Evolutionary conservation across 1,284 basidiomycete species (phyloP), one percentile per base, ranked within the genome.

Genomic region (Moniliella sp.): DNA sequence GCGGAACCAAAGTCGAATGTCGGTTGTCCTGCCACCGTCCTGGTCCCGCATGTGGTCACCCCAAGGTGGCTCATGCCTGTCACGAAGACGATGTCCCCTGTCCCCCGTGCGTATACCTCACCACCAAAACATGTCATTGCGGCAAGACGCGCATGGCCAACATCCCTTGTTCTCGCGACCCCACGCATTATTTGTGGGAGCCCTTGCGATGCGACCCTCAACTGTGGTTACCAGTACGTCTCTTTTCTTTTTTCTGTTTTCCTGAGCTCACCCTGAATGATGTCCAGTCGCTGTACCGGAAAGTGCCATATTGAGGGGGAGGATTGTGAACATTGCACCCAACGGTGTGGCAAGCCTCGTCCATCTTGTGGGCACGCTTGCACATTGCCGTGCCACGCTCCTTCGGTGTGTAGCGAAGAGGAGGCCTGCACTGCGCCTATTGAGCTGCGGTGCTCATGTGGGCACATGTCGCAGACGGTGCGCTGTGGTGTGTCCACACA

Each of bases 51-150:
- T 59, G 55, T 29, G 54, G 54, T 11, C 56, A 59, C 32, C 50
- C 54, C 17, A 49, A 51, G 34, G 33, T 48, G 25, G 45, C 47
- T n/a, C 54, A 56, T 37, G 42, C 47, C 28, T 59, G 56, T 34
- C 56, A 59, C 31, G 43, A 51, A 15, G 27, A 32, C 13, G 55
- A 50, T 19, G 43, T n/a, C n/a, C n/a, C 39, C 15, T 59, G 56
- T 32, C 56, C 56, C 26, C 55, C 56, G 2, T 59, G 56, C 30
- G 52, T 59, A 27, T 50, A 48, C 31, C 39, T 59, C 9, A 50
- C 52, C 15, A 42, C 45, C 36, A 48, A 46, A 35, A 30, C 35
- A 7, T 59, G 56, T 28, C 41, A 46, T 30, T 59, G 56, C 30
- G 50, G 51, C 27, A 51, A 50, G 36, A 40, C 48, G 27, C 38